Base-by-base conservation (phyloP, 257 asterid genomes). In the Scutellaria minor region DNA sequence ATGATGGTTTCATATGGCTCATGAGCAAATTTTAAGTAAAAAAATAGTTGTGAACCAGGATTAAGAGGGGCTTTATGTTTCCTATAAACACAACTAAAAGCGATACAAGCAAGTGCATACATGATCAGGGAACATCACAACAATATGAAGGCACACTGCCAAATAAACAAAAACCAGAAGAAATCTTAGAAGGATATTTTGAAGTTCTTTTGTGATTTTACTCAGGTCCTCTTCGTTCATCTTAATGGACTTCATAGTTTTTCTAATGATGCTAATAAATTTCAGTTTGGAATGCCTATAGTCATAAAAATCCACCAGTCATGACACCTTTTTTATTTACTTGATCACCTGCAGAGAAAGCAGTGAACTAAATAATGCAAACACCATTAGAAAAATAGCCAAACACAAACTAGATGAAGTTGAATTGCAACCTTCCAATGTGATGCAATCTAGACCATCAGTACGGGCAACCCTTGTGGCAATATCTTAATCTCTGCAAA, bases 261-360 rank as follows among this genome's bases (percentile, higher is more conserved):
- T 86, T 78, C 81, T 87, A 79, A 95, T 79, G 66, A 85, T 83
- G 80, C 86, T 90, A 95, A 91, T 87, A 71, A 85, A 87, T 76
- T 84, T 95, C 74, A 95, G 71, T 80, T 84, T 95, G 47, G 99
- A 95, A 48, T 97, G 97, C 81, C 95, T 90, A 56, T 82, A 63
- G 78, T 95, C 98, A 83, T 95, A 95, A 82, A 82, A 89, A 95
- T 40, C 99, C 99, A 53, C 99, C 99, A 31, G 98, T 92, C 98
- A 95, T 95, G 76, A 97, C 98, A 77, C 99, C 98, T 78, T 90
- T 91, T 85, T 90, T 95, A 88, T 93, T 95, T 58, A 95, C 99
- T 85, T 95, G 99, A 85, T 95, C 99, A 68, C 99, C 99, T 95
- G 85, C 70, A 71, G 68, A n/a, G 52, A 63, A 37, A 82, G 68